These are phyloP conservation scores for Deinandra increscens DNA, from an alignment of 129 eudicot species.

Conservation along the genomic window DNA sequence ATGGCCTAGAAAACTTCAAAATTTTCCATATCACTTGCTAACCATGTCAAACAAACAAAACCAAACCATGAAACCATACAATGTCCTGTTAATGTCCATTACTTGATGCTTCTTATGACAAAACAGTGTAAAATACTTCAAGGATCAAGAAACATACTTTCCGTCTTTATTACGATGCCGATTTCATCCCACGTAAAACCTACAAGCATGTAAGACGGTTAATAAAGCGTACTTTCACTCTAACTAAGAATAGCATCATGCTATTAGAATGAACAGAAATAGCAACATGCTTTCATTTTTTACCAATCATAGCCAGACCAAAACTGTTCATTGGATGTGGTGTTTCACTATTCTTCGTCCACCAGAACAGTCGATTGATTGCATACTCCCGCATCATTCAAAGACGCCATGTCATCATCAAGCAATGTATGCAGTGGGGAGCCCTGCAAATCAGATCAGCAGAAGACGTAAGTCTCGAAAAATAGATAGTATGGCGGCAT, in stretches of 20 bases:
- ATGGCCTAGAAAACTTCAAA: no score
- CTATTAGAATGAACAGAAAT: not conserved
- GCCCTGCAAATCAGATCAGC: slow-evolving; percentile 48
- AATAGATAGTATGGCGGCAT: not conserved
- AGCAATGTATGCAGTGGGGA: slow-evolving; percentile 62
- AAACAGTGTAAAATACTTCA: not conserved
- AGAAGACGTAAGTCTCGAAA: not conserved
- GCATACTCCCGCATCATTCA: slow-evolving; percentile 68
- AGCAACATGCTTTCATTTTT: not conserved
- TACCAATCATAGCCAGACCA: not conserved
- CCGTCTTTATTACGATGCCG: not conserved
- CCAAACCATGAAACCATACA: slow-evolving; percentile 5
- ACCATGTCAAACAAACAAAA: not conserved
- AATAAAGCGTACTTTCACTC: not conserved
- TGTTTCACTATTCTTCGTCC: slow-evolving; percentile 55
- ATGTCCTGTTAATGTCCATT: not conserved
- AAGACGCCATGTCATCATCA: slow-evolving; percentile 84
- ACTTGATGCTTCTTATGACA: not conserved
- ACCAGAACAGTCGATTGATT: slow-evolving; percentile 73
- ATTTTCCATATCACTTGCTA: not conserved
- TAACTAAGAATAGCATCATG: not conserved
- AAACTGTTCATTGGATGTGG: slow-evolving; percentile 4
- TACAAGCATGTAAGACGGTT: slow-evolving; percentile 4
- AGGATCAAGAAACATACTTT: slow-evolving; percentile 10
- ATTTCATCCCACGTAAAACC: slow-evolving; percentile 2